phyloP scores from a whole-genome alignment of 2,329 filamentous ascomycete genomes.

The Orbilia oligospora region DNA sequence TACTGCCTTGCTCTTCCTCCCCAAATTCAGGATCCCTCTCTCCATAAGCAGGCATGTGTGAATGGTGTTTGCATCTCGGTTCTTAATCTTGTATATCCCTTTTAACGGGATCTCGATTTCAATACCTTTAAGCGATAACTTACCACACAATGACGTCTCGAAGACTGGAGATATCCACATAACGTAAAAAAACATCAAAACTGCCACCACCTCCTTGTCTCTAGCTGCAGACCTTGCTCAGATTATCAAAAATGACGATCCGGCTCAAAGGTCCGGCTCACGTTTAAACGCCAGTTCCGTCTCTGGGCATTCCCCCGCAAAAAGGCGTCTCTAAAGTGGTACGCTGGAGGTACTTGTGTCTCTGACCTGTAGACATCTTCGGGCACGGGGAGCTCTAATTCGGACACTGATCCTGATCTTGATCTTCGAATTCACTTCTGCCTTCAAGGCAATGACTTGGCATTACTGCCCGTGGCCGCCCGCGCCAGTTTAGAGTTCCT shows the following conservation, averaged over 20 bases:
- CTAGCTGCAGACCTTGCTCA: slow-evolving; percentile 1
- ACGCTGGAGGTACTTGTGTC: slow-evolving; percentile 20
- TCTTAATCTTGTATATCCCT: not conserved
- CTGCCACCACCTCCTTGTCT: too few relatives aligned
- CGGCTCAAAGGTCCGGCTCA: not conserved
- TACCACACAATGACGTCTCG: slow-evolving; percentile 18
- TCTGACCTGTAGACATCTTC: slow-evolving; percentile 11
- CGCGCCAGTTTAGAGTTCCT: slow-evolving; percentile 26
- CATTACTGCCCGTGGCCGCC: slow-evolving; percentile 32
- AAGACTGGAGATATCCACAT: slow-evolving; percentile 1
- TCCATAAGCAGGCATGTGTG: not conserved
- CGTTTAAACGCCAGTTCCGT: slow-evolving; percentile 12
- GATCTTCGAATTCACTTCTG: slow-evolving; percentile 16
- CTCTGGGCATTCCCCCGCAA: slow-evolving; percentile 3
- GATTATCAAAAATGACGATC: slow-evolving; percentile 9
- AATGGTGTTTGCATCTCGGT: slow-evolving; percentile 17
- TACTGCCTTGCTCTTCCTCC: not conserved
- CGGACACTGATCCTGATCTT: slow-evolving; percentile 21
- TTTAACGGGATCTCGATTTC: slow-evolving; percentile 18
- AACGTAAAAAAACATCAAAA: not conserved
- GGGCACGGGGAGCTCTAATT: slow-evolving; percentile 10
- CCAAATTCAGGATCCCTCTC: slow-evolving; percentile 17
- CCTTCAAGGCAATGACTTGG: slow-evolving; percentile 15
- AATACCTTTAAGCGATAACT: slow-evolving; percentile 1
- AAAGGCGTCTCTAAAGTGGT: not conserved